Evolutionary conservation across 768 basidiomycete species (phyloP), one percentile per base, ranked within the genome.

Genomic region (Trametes elegans): DNA sequence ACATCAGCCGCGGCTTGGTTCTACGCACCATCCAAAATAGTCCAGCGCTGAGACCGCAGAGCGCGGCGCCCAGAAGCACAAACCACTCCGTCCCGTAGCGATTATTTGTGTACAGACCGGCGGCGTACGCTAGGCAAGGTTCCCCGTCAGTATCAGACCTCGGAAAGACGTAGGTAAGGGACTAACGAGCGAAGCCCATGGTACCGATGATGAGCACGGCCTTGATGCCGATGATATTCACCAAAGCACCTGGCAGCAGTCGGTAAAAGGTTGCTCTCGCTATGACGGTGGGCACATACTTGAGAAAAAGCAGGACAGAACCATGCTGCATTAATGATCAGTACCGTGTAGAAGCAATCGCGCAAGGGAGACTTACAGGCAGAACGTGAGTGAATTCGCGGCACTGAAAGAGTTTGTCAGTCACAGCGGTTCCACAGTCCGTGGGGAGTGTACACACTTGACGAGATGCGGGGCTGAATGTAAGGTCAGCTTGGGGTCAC

Each of bases 1-100:
- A 16, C 3, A 5, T 3, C 2, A 29, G 10, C 7, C 6, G 50
- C 9, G 21, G 21, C 13, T 10, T 16, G 32, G n/a, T 19, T n/a
- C n/a, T n/a, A 23, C 50, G n/a, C 2, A 52, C 50, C 51, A 53
- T 53, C 51, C 51, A 53, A 43, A 53, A 53, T 32, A 53, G 42
- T 6, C 51, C 51, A n/a, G 51, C 51, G 42, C 51, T 53, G 28
- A 53, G 42, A 16, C 51, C 51, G 26, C 51, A 53, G n/a, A 53
- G 42, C 2, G 51, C 51, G 0, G 51, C 51, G 42, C 51, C 51
- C 16, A 53, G 42, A 11, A 53, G 51, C 16, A 53, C 51, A 9
- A 53, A 34, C 51, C 51, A 53, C 23, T 53, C 40, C 18, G 42
- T 44, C 13, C 51, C 51, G 42, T 36, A 53, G 23, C 51, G 51